Conservation (phyloP, 2,329 filamentous ascomycete genomes). For the Cryphonectria nitschkei region DNA sequence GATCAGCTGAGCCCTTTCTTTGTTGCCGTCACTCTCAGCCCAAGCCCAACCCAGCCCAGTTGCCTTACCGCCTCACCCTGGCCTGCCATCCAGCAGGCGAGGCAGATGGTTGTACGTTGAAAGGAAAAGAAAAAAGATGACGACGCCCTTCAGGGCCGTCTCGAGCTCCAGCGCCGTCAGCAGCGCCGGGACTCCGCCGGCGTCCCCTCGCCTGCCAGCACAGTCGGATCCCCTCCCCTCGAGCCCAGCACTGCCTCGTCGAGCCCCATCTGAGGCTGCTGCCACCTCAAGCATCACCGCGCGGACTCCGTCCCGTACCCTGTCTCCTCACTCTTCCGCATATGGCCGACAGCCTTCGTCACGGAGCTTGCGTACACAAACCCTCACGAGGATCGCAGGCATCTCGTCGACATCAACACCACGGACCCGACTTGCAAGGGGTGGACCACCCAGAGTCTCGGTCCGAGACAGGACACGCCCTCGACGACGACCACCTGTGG, state of each 20-base stretch:
- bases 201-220: constrained; percentile 4
- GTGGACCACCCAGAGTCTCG: constrained; percentile 10
- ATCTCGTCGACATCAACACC: constrained; percentile 12
- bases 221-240: not conserved
- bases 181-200: constrained; percentile 10
- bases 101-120: constrained; percentile 11
- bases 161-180: constrained; percentile 4
- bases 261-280: constrained; percentile 6
- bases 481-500: constrained; percentile 10
- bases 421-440: constrained; percentile 12
- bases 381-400: constrained; percentile 12
- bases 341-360: constrained; percentile 2
- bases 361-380: constrained; percentile 10
- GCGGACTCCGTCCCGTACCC: constrained; percentile 2
- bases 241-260: constrained; percentile 10
- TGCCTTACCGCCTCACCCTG: constrained; percentile 5
- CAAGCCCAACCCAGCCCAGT: constrained; percentile 4
- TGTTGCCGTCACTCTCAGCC: constrained; percentile 8
- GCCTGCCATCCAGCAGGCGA: constrained; percentile 8
- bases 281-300: not conserved
- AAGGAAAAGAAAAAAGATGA: constrained; percentile 5
- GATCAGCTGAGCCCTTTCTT: constrained; percentile 10
- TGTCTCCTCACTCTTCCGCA: not conserved
- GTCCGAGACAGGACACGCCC: constrained; percentile 8
- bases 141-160: constrained; percentile 16